Evolutionary conservation across 1,284 basidiomycete genomes (phyloP), one percentile per base, ranked within the genome.

Genomic region (Porogramme epimiltina): DNA sequence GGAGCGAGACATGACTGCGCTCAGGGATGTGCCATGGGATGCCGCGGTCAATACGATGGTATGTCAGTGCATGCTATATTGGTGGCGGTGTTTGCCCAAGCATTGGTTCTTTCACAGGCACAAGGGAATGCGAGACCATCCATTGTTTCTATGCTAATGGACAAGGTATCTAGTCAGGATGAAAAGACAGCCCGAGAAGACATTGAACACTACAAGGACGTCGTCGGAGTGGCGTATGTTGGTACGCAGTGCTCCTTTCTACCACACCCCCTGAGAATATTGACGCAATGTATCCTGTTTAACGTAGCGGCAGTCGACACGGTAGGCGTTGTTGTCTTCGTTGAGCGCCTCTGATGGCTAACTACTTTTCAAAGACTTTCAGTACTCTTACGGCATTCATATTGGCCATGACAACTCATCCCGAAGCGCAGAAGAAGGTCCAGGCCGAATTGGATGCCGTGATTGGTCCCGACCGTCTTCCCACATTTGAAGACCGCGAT

Each of bases 331-430:
- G 11, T n/a, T 15, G 8, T 38, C 16, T 23, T 5, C 4, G 16
- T 24, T 16, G 16, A 3, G 19, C 34, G 11, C 11, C 15, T n/a
- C 24, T 3, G 10, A 6, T 20, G 10, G 34, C 38, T 18, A 45
- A 19, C 19, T 25, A 9, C 16, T 6, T 4, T 9, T 3, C 9
- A 9, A 19, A 69, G 67, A 64, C 62, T 9, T 47, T 59, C 5
- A 52, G 61, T 8, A 41, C 61, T 3, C 49, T 65, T 18, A 43
- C 53, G 9, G 55, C 56, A 6, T 60, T 68, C 37, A 60, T 67
- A 38, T 49, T 54, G 2, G 63, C 60, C 15, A 66, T 69, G 58
- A 47, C 54, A 4, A 37, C 52, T 4, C 39, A 60, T 39, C 67
- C 68, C 0, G 49, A 62, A 0, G 60, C 62, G 0, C 52, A 51